Base-by-base conservation (phyloP, 345 rosid genomes). In the Populus simonii region DNA sequence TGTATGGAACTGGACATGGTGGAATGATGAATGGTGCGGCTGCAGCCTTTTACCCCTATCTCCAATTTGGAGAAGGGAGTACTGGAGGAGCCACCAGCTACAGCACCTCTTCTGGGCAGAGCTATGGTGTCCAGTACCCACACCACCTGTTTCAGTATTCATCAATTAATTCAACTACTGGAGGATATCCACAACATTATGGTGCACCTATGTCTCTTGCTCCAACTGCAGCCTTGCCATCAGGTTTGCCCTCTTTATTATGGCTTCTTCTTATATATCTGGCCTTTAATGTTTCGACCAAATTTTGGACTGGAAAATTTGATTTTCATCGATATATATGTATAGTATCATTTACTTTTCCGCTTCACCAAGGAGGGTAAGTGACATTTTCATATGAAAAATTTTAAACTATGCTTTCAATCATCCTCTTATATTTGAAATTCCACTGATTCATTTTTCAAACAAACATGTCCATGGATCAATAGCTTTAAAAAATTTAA, bases 161-260 rank as follows among this genome's bases (percentile, higher is more conserved):
- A 1, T 76, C 97, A 76, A 65, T 88, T 66, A 89, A 82, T 61
- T 87, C 95, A 1, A 57, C 88, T 25, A 18, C 38, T 17, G 69
- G 69, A 17, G 91, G 86, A 36, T 90, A 88, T 76, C 90, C 95
- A 1, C 96, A 90, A 22, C 97, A 90, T 84, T 93, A 87, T 71
- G 93, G 89, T 57, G 73, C 92, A 8, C 91, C 97, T 29, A 85
- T 93, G 87, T 92, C 99, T 70, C 91, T 92, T 76, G 88, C 98
- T 41, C 98, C 95, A 17, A 78, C 97, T 39, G 91, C 97, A 1
- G 80, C 94, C 75, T 83, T 95, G 82, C 98, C 88, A 80, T 92
- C 97, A 88, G 94, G 97, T 91, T 75, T 79, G 84, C 78, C 55
- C 51, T 12, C 61, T 49, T 33, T 62, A 29, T 22, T 15, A 18